These are phyloP conservation scores for Eucalyptus lansdowneana DNA, from an alignment of 345 rosid genomes.

Conservation along the genomic window DNA sequence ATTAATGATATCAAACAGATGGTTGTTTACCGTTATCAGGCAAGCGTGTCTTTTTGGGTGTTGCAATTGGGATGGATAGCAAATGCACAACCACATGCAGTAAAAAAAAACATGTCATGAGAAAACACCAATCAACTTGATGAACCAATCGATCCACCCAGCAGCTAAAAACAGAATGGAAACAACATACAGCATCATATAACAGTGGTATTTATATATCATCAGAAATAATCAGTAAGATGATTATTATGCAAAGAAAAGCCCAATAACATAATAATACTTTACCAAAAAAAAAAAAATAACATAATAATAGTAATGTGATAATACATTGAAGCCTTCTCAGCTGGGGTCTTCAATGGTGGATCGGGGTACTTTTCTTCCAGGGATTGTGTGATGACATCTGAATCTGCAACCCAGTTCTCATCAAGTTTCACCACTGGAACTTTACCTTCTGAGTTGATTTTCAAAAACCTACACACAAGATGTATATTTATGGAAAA, in stretches of 20 bases:
- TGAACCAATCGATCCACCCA: neutral
- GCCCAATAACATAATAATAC: neutral
- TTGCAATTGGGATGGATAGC: neutral
- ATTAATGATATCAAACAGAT: neutral
- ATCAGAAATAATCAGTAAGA: neutral
- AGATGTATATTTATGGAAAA: neutral
- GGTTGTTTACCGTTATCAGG: neutral
- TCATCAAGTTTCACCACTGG: conserved; percentile 77
- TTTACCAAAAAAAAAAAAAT: no score
- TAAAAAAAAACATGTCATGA: neutral
- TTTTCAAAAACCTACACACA: conserved; percentile 55
- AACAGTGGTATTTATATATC: neutral
- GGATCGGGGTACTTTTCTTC: conserved; percentile 92
- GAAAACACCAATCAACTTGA: neutral
- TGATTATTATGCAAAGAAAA: neutral
- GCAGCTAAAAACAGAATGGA: neutral
- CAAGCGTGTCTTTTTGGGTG: neutral
- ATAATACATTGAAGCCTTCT: conserved; percentile 70
- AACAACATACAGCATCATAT: neutral
- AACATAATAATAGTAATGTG: neutral
- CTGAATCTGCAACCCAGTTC: conserved; percentile 92
- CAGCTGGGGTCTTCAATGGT: conserved; percentile 61
- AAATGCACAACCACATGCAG: neutral
- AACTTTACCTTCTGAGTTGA: conserved; percentile 88
- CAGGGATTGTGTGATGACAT: conserved; percentile 67